Base-by-base conservation (phyloP, 306 rosid genomes). In the Vigna mungo region DNA sequence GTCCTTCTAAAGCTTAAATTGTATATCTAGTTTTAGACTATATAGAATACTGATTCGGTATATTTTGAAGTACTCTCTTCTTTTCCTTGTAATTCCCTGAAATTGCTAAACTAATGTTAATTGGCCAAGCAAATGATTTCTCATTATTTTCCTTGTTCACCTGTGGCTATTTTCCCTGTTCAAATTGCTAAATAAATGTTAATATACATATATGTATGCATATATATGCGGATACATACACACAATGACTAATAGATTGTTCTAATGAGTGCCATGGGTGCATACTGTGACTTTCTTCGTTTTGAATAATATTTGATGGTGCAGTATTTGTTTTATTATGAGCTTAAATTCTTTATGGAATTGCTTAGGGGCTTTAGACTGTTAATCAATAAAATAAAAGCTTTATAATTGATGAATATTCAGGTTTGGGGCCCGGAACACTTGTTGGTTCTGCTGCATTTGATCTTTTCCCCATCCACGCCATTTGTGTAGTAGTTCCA, bases 401-500 rank as follows among this genome's bases (percentile, higher is more conserved):
- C 54, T 71, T 21, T 47, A 47, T 47, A 46, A 48, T 34, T 68
- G 62, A 43, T 72, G 46, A 74, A 82, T 74, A 37, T 82, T 53
- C 80, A 95, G 98, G 98, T 86, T 89, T 92, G 91, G 98, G 98
- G 65, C 98, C 98, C 39, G 98, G 96, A 75, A 95, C 98, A 12
- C 97, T 95, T 67, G 93, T 95, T 60, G 98, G 98, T 72, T 95
- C 98, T 77, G 98, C 98, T 71, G 97, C 98, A 60, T 95, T 95
- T 77, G 97, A 95, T 77, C 95, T 94, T 78, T 95, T 95, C 78
- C 98, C 97, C 75, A 95, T 95, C 80, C 98, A 94, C 59, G 98
- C 98, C 56, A 91, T 90, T 74, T 94, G 98, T 68, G 93, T 94
- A 46, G 85, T 94, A 56, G 89, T 89, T 87, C 97, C 97, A 16